These are phyloP conservation scores for Euphorbia lathyris DNA, from an alignment of 345 rosid genomes.

Conservation along the genomic window DNA sequence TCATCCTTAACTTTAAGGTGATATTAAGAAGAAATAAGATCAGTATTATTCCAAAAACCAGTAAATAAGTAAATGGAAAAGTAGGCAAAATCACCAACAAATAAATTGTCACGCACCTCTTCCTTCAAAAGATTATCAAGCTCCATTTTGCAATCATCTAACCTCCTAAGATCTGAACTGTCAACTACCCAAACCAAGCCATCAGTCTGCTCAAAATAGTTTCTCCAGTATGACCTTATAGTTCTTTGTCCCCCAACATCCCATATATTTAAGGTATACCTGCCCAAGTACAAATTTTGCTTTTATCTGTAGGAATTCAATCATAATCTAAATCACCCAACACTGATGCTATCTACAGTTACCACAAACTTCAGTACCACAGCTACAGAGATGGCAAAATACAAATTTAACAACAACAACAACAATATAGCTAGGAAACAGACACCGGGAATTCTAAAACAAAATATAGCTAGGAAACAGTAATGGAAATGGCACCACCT, in stretches of 20 bases:
- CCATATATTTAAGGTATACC: conserved; percentile 88
- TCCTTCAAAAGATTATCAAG: conserved; percentile 91
- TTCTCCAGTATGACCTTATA: conserved; percentile 92
- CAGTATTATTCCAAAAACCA: not conserved
- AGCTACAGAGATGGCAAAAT: no score
- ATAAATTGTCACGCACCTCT: conserved; percentile 50
- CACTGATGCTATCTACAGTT: not conserved
- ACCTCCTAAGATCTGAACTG: conserved; percentile 85
- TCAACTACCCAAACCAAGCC: conserved; percentile 96
- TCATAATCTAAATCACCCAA: not conserved
- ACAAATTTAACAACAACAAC: no score
- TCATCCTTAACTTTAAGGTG: not conserved
- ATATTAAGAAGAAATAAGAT: not conserved
- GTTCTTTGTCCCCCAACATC: conserved; percentile 96
- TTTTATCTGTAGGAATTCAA: conserved; percentile 3
- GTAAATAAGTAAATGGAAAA: not conserved
- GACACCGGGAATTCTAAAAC: no score
- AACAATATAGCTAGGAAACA: no score
- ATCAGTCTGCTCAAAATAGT: conserved; percentile 96
- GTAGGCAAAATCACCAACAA: not conserved
- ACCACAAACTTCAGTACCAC: not conserved
- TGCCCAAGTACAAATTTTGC: conserved; percentile 16
- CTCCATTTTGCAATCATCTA: conserved; percentile 90
- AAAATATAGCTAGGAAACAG: no score
- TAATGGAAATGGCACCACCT: no score